phyloP scores from a whole-genome alignment of 164 flowering plant genomes.

The Vitis labrusca region DNA sequence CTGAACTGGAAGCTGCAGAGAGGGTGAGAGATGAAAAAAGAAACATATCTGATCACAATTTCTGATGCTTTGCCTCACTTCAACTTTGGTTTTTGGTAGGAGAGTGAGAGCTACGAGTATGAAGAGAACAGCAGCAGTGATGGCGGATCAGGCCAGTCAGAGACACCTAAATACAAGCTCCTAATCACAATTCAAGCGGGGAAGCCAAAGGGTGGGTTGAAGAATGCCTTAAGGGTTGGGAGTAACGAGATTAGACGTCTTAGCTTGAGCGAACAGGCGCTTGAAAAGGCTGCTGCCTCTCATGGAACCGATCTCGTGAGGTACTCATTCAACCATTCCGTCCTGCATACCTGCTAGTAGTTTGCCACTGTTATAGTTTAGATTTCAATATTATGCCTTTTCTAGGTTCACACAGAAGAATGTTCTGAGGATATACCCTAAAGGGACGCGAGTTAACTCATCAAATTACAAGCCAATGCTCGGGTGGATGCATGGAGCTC shows the following conservation, averaged over 20 bases:
- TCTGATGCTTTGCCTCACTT: not conserved
- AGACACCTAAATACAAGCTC: slow-evolving; percentile 59
- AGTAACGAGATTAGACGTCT: slow-evolving; percentile 62
- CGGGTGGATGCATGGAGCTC: slow-evolving; percentile 82
- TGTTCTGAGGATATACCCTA: slow-evolving; percentile 64
- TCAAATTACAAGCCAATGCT: slow-evolving; percentile 62
- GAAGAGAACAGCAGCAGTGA: slow-evolving; percentile 38
- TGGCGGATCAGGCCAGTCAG: slow-evolving; percentile 20
- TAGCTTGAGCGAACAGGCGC: slow-evolving; percentile 80
- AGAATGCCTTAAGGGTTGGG: slow-evolving; percentile 34
- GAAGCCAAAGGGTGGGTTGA: slow-evolving; percentile 55
- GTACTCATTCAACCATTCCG: slow-evolving; percentile 24
- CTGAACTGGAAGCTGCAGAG: slow-evolving; percentile 25
- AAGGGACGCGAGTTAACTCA: slow-evolving; percentile 63
- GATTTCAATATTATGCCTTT: not conserved
- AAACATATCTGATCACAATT: not conserved
- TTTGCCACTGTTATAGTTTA: too few species aligned
- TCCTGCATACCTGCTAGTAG: too few species aligned
- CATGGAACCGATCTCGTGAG: slow-evolving; percentile 66
- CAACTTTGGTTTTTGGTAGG: slow-evolving; percentile 4
- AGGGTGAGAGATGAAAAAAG: slow-evolving; percentile 18
- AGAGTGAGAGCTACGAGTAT: slow-evolving; percentile 36
- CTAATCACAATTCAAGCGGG: slow-evolving; percentile 82
- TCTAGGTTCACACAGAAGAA: slow-evolving; percentile 67
- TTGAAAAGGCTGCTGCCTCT: slow-evolving; percentile 53